Conservation (phyloP, 2,329 filamentous ascomycete genomes). For the Truncatella angustata region DNA sequence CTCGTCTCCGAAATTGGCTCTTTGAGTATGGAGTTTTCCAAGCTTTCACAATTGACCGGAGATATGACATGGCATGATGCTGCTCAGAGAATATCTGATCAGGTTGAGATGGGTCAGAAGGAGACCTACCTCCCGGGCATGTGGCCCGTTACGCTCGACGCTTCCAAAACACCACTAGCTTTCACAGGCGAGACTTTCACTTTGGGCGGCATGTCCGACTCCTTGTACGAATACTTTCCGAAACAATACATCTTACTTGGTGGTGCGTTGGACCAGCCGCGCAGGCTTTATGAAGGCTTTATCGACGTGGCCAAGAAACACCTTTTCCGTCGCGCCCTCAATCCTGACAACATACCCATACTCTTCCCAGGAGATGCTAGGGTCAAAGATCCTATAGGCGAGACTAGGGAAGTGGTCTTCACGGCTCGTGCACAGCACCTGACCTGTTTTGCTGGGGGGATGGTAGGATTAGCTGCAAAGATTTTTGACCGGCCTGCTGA, state of each 20-base stretch:
- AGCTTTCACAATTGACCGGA: constrained; percentile 61
- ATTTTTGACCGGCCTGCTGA: constrained; percentile 57
- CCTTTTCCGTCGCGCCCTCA: constrained; percentile 42
- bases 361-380: constrained; percentile 48
- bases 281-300: constrained; percentile 43
- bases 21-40: constrained; percentile 60
- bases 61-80: constrained; percentile 62
- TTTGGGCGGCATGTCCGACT: constrained; percentile 56
- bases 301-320: constrained; percentile 44
- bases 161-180: constrained; percentile 55
- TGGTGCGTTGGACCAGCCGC: constrained; percentile 52
- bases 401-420: constrained; percentile 19
- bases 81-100: constrained; percentile 54
- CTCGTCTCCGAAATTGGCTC: constrained; percentile 55
- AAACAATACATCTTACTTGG: constrained; percentile 67
- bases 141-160: constrained; percentile 57
- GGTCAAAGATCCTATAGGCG: constrained; percentile 21
- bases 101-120: constrained; percentile 52
- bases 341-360: constrained; percentile 40
- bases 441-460: constrained; percentile 63
- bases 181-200: constrained; percentile 50
- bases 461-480: constrained; percentile 62
- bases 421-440: constrained; percentile 50
- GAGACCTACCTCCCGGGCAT: constrained; percentile 58
- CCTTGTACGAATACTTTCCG: constrained; percentile 63